Percentiles rank a stretch among this genome's conserved stretches.
Conservation (phyloP, 768 basidiomycete species). For the Hysterangium stoloniferum region DNA sequence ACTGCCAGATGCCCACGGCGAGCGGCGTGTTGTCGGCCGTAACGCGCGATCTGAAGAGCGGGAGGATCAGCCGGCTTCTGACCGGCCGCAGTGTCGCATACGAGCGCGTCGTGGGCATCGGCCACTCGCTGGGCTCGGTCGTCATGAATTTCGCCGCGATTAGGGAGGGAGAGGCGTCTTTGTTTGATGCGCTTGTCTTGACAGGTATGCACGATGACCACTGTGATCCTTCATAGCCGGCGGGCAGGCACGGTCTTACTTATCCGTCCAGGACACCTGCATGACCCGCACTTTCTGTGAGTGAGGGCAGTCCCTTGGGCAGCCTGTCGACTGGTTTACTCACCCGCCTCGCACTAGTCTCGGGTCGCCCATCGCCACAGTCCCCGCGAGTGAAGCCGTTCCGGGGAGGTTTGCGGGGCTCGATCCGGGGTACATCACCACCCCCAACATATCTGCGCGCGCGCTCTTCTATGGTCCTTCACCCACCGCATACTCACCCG, state of each 20-base stretch:
- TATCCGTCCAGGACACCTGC: background rate
- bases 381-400: background rate
- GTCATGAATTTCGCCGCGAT: slow-evolving; percentile 3
- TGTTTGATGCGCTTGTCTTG: slow-evolving; percentile 6
- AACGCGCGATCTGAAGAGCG: slow-evolving; percentile 6
- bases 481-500: background rate
- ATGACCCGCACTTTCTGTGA: too few species aligned
- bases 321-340: too few species aligned
- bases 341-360: too few species aligned
- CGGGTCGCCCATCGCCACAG: background rate
- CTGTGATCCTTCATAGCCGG: too few species aligned
- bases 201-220: slow-evolving; percentile 1
- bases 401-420: background rate
- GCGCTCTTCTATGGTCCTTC: slow-evolving; percentile 3
- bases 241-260: background rate
- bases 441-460: background rate
- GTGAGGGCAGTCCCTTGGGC: too few species aligned
- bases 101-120: slow-evolving; percentile 1
- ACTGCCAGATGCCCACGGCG: slow-evolving; percentile 6
- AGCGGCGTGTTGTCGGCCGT: background rate
- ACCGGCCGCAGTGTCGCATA: background rate
- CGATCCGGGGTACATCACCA: slow-evolving; percentile 5
- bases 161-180: background rate
- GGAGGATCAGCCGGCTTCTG: background rate
- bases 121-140: slow-evolving; percentile 4